Evolutionary conservation across 2,329 filamentous ascomycete species (phyloP).

Genomic region (Lasiodiplodia theobromae): DNA sequence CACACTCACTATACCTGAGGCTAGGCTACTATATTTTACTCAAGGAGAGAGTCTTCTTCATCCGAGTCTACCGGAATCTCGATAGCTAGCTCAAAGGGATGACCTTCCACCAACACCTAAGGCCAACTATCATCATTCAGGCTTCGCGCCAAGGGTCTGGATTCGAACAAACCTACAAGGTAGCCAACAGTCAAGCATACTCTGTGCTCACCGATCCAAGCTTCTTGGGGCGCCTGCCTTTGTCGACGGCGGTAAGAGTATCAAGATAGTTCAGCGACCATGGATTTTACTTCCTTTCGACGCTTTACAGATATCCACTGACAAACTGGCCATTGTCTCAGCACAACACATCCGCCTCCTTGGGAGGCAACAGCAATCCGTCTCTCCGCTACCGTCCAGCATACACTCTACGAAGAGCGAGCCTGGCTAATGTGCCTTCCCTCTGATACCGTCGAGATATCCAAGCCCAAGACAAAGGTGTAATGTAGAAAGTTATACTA

Average conservation of each 20-base stretch:
- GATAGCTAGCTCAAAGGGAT: background rate
- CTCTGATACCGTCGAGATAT: background rate
- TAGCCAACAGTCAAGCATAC: background rate
- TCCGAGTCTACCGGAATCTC: background rate
- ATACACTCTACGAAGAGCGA: background rate
- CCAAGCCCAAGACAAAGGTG: background rate
- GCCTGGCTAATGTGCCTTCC: background rate
- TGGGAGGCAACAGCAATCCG: background rate
- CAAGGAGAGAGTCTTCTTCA: background rate
- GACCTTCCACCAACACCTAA: background rate
- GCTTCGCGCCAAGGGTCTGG: background rate
- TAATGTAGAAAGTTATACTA: background rate
- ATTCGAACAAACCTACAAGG: background rate
- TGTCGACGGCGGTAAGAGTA: background rate
- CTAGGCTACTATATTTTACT: background rate
- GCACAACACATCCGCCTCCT: background rate
- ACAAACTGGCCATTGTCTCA: background rate
- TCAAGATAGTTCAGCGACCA: background rate
- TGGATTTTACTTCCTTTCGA: background rate
- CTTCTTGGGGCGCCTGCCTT: background rate
- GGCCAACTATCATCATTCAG: background rate
- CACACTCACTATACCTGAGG: background rate
- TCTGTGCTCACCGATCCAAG: background rate
- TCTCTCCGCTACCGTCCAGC: background rate
- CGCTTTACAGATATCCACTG: background rate